Conservation (phyloP, 2,329 filamentous ascomycete species). For the Coniella lustricola region DNA sequence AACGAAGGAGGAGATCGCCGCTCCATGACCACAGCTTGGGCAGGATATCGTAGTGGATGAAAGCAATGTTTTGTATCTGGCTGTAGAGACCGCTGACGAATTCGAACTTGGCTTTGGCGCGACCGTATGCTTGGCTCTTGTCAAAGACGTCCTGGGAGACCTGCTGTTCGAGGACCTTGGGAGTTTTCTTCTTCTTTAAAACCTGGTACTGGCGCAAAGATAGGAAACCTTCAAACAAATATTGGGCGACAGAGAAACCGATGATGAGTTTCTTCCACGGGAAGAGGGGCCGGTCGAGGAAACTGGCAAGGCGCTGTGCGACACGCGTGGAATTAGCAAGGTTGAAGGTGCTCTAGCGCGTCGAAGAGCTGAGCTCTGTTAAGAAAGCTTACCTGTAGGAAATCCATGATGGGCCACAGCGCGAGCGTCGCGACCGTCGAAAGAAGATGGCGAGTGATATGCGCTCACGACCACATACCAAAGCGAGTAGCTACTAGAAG, state of each 20-base stretch:
- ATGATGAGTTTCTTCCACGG: slow-evolving; percentile 97
- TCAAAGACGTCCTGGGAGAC: slow-evolving; percentile 87
- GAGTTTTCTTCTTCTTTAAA: slow-evolving; percentile 70
- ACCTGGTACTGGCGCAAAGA: slow-evolving; percentile 85
- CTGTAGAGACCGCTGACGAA: slow-evolving; percentile 75
- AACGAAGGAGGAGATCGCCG: slow-evolving; percentile 65
- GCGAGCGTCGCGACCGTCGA: slow-evolving; percentile 11
- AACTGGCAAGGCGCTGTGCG: slow-evolving; percentile 63
- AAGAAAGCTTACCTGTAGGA: slow-evolving; percentile 26
- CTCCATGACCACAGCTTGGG: slow-evolving; percentile 84
- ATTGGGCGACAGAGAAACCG: slow-evolving; percentile 89
- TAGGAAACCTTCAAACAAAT: slow-evolving; percentile 81
- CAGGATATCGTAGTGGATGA: slow-evolving; percentile 85
- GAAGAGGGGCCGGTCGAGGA: slow-evolving; percentile 86
- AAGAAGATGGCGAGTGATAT: slow-evolving; percentile 2
- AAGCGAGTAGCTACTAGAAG: no score
- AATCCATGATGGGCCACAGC: slow-evolving; percentile 23
- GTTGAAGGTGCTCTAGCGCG: slow-evolving; percentile 15
- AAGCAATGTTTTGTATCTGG: slow-evolving; percentile 80
- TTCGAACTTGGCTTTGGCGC: slow-evolving; percentile 87
- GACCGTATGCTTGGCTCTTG: slow-evolving; percentile 90
- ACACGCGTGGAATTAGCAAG: slow-evolving; percentile 16
- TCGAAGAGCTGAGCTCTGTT: background rate
- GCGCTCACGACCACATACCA: slow-evolving; percentile 11
- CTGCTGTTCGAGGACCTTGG: slow-evolving; percentile 81